These are phyloP conservation scores for Thelephora aurantiotincta DNA, from an alignment of 768 basidiomycete species.

Conservation along the genomic window DNA sequence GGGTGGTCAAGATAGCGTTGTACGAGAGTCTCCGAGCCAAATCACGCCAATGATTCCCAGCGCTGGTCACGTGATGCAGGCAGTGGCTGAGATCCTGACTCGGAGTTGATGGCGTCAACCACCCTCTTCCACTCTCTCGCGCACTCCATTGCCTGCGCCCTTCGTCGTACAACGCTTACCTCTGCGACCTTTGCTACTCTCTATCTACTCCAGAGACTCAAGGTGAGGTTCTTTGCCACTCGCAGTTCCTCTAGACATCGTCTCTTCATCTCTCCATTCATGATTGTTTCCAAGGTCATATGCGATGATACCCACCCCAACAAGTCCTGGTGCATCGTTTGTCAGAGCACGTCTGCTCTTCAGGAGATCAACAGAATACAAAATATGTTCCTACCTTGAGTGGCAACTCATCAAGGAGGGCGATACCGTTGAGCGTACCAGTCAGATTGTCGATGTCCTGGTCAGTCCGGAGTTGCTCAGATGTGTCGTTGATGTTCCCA, in stretches of 20 bases:
- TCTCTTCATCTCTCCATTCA: constrained; percentile 83
- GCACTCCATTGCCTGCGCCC: constrained; percentile 75
- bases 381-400: too few species aligned
- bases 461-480: constrained; percentile 95
- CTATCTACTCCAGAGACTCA: constrained; percentile 72
- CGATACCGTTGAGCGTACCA: constrained; percentile 58
- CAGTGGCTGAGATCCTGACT: too few species aligned
- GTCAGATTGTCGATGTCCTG: constrained; percentile 99
- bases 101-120: too few species aligned
- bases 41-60: too few species aligned
- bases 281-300: constrained; percentile 73
- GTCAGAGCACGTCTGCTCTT: constrained; percentile 48
- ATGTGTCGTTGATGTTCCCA: constrained; percentile 98
- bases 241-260: constrained; percentile 83
- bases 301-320: constrained; percentile 64
- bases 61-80: too few species aligned
- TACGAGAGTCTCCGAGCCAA: too few species aligned
- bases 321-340: constrained; percentile 52
- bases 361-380: constrained; percentile 94
- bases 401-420: constrained; percentile 58
- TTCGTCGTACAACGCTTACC: constrained; percentile 62
- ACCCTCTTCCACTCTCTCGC: constrained; percentile 50
- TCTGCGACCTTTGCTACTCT: constrained; percentile 47
- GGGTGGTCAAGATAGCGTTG: too few species aligned
- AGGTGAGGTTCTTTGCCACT: constrained; percentile 81